These are phyloP conservation scores for Populus tomentosa DNA, from an alignment of 441 rosid genomes.

Conservation along the genomic window DNA sequence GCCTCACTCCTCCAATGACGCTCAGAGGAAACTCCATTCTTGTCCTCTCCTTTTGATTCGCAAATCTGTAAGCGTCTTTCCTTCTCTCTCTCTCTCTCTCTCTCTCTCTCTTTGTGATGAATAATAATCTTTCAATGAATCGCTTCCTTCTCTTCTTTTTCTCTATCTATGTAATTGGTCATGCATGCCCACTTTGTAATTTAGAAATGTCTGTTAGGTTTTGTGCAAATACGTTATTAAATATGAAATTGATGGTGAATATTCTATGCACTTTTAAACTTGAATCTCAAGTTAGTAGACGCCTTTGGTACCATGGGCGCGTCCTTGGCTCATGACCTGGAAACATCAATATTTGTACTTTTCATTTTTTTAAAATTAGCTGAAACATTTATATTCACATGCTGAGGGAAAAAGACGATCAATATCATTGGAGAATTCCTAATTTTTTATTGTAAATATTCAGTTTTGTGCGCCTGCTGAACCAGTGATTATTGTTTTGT, in stretches of 20 bases:
- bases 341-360: background rate
- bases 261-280: background rate
- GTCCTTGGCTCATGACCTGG: background rate
- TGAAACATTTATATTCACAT: background rate
- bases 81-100: background rate
- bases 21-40: slow-evolving; percentile 88
- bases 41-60: slow-evolving; percentile 88
- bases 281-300: background rate
- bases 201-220: background rate
- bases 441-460: no score
- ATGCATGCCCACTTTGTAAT: background rate
- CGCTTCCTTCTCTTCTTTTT: background rate
- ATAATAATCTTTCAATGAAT: background rate
- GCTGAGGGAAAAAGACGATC: background rate
- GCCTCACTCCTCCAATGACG: slow-evolving; percentile 69
- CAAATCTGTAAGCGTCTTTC: slow-evolving; percentile 26
- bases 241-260: background rate
- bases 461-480: background rate
- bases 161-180: background rate
- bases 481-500: slow-evolving; percentile 3
- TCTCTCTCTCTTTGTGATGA: background rate
- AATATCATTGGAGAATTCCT: background rate
- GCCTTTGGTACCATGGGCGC: background rate
- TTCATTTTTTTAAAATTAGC: background rate
- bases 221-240: background rate